Evolutionary conservation across 495 filamentous ascomycete genomes (phyloP).

Genomic region (Xylaria telfairii): DNA sequence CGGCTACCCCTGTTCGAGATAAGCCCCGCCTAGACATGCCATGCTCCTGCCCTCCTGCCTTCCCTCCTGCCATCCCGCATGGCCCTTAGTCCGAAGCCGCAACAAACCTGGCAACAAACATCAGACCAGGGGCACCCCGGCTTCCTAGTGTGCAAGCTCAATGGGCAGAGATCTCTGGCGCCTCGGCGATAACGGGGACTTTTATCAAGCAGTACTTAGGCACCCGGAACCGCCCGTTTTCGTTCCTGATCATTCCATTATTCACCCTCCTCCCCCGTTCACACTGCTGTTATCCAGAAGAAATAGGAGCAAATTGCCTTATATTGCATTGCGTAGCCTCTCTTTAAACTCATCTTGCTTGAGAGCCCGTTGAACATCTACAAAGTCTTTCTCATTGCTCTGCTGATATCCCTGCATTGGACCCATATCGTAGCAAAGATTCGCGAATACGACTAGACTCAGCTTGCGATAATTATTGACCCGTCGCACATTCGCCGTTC

Average conservation of each 20-base stretch:
- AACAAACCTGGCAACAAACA: slow-evolving; percentile 20
- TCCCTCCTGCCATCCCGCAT: not conserved
- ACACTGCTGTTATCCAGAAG: not conserved
- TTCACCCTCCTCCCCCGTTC: not conserved
- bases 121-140: slow-evolving; percentile 21
- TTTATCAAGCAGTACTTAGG: slow-evolving; percentile 17
- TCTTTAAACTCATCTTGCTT: not conserved
- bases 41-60: not conserved
- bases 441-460: not conserved
- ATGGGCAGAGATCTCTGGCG: slow-evolving; percentile 1
- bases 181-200: slow-evolving; percentile 23
- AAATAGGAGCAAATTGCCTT: not conserved
- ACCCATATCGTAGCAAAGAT: not conserved
- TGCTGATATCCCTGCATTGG: not conserved
- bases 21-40: slow-evolving; percentile 5
- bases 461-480: slow-evolving; percentile 24
- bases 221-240: slow-evolving; percentile 20
- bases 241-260: not conserved
- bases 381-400: not conserved
- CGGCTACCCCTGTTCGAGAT: slow-evolving; percentile 12
- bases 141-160: not conserved
- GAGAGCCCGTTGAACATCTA: slow-evolving; percentile 1
- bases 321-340: not conserved
- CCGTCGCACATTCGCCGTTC: not conserved
- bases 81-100: slow-evolving; percentile 29